phyloP scores from a whole-genome alignment of 164 flowering plant genomes.

The Taxillus chinensis region DNA sequence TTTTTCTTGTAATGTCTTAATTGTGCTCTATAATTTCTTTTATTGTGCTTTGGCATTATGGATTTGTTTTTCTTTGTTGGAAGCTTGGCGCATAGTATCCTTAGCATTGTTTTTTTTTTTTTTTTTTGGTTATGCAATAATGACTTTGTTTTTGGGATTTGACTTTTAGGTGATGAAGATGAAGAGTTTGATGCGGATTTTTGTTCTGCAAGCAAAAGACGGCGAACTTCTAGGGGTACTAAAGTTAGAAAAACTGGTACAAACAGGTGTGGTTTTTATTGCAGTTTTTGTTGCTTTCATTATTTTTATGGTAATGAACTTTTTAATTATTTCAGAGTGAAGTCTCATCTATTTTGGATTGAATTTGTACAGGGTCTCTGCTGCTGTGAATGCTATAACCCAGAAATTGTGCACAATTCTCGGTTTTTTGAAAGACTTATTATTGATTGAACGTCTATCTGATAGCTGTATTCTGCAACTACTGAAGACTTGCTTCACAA shows the following conservation, averaged over 20 bases:
- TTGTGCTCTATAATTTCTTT: too few relatives aligned
- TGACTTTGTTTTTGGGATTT: background rate
- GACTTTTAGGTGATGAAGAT: constrained; percentile 55
- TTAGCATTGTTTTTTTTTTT: background rate
- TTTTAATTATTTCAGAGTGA: constrained; percentile 7
- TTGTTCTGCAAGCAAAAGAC: constrained; percentile 64
- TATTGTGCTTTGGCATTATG: too few relatives aligned
- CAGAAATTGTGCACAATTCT: constrained; percentile 90
- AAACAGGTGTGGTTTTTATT: constrained; percentile 51
- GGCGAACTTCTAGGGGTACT: constrained; percentile 39
- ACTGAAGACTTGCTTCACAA: constrained; percentile 68
- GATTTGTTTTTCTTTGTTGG: too few relatives aligned
- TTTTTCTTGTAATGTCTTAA: too few relatives aligned
- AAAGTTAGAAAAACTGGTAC: constrained; percentile 57
- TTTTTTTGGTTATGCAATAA: background rate
- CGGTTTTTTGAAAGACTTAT: constrained; percentile 64
- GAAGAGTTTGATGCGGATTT: constrained; percentile 54
- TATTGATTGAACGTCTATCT: constrained; percentile 69
- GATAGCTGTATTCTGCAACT: constrained; percentile 91
- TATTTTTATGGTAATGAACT: background rate
- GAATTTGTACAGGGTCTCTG: constrained; percentile 43
- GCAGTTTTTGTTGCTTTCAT: constrained; percentile 9
- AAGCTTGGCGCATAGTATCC: too few relatives aligned
- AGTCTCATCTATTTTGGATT: constrained; percentile 14
- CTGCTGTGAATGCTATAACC: constrained; percentile 50